Percentiles rank a stretch among this genome's conserved stretches.
phyloP scores from a whole-genome alignment of 23 red algal genomes.

The Gracilariopsis chorda region DNA sequence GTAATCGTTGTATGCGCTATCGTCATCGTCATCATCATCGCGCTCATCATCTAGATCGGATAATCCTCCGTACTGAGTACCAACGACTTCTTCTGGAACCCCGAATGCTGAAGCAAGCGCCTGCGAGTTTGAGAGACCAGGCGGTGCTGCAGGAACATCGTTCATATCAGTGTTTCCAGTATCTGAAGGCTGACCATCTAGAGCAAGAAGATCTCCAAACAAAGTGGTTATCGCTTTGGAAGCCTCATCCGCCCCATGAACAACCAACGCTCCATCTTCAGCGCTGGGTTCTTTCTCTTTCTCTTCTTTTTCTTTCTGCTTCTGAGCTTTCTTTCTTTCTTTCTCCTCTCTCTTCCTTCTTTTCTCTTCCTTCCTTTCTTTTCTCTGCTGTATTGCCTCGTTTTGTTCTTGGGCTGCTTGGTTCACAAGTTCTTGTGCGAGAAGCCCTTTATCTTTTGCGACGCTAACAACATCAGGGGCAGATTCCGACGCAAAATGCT shows the following conservation, averaged over 20 bases:
- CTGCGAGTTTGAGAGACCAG: slow-evolving; percentile 41
- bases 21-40: slow-evolving; percentile 43
- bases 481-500: slow-evolving; percentile 38
- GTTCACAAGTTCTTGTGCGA: background rate
- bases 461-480: slow-evolving; percentile 17
- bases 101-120: slow-evolving; percentile 77
- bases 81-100: slow-evolving; percentile 38
- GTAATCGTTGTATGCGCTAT: slow-evolving; percentile 54
- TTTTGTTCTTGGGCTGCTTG: background rate
- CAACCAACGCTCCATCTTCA: slow-evolving; percentile 42
- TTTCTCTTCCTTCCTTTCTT: slow-evolving; percentile 16
- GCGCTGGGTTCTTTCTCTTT: background rate
- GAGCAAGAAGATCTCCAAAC: slow-evolving; percentile 63
- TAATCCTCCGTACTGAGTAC: slow-evolving; percentile 17
- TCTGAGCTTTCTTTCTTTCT: slow-evolving; percentile 1
- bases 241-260: slow-evolving; percentile 63
- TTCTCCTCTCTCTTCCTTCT: slow-evolving; percentile 31
- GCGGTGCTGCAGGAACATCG: background rate
- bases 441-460: background rate
- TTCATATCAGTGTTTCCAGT: background rate
- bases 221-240: slow-evolving; percentile 35
- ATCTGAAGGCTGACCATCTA: slow-evolving; percentile 9
- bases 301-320: slow-evolving; percentile 27
- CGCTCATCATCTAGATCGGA: slow-evolving; percentile 9
- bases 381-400: background rate